Base-by-base conservation (phyloP, 495 filamentous ascomycete genomes). In the Neurospora cerealis region DNA sequence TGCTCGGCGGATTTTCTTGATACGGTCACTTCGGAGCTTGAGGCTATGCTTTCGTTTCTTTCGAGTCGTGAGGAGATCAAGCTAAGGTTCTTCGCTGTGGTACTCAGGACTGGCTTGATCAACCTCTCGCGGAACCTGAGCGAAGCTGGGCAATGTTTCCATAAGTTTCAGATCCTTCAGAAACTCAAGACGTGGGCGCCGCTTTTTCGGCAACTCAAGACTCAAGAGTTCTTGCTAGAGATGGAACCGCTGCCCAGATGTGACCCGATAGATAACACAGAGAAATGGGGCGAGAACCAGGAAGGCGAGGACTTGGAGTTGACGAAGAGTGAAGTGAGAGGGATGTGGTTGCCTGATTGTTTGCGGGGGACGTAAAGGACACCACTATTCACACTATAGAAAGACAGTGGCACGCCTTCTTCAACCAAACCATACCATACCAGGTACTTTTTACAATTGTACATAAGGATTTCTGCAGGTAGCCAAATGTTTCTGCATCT, bases 11-110 rank as follows among this genome's bases (percentile, higher is more conserved):
- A 41, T 42, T 69, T 41, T 2, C 28, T 71, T 9, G 72, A 73
- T 32, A 71, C 74, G 0, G 39, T 28, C 2, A 71, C 69, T 24
- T 42, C 13, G 6, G 66, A 73, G 32, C 62, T 75, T 21, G 71
- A 41, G 6, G 34, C 3, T 0, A 48, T 70, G 71, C 32, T 75
- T 15, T 5, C 70, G 19, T 19, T 73, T 28, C 36, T 70, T 0
- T 2, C 73, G 41, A 70, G 9, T 37, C 54, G 21, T 24, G 37
- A 44, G 10, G 41, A 24, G 24, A 4, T 44, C 5, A 44, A 44
- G 0, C 5, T 44, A 3, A 0, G 19, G 1, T 44, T 7, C 17
- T 6, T 44, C 17, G n/a, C 41, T 4, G 41, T 44, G 41, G 17
- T 44, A 4, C 19, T 44, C 0, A 44, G 19, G 3, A 44, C 41